Base-by-base conservation (phyloP, 164 flowering plant genomes). In the Dillenia turbinata region DNA sequence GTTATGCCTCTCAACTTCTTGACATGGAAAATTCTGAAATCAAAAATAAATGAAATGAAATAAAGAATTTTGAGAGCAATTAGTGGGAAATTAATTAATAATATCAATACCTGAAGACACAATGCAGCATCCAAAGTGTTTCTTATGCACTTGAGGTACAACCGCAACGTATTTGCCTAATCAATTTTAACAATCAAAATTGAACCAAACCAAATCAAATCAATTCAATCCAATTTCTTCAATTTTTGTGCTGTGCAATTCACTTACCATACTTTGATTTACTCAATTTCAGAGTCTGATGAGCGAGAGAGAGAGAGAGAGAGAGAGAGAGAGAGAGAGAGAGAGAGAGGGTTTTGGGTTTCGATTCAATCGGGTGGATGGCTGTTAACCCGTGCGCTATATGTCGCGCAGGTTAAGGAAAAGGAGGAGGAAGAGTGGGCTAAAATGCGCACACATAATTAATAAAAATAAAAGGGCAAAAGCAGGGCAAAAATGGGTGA, bases 1-100 rank as follows among this genome's bases (percentile, higher is more conserved):
- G 81, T 94, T 94, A 70, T 94, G 98, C 69, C 98, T 87, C 74
- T 91, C 98, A 69, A 94, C 98, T 87, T 94, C 98, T 85, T 94
- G 98, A 76, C 98, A 94, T 62, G 97, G 97, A 62, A 94, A 94
- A 65, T 91, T 94, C 98, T 94, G 84, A 79, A 83, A 74, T 55
- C 51, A 67, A 47, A 52, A 57, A 62, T 10, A 46, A 2, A 47
- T 12, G 53, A 13, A 9, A 49, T n/a, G 13, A 44, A 33, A n/a
- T 4, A 12, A 33, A 54, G 24, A 9, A 9, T 4, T 11, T 1
- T 8, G 10, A 3, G 11, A 16, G 44, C 17, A 16, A 8, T 8
- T 24, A 44, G 16, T 44, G 44, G 9, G 16, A 12, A 13, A 15
- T 19, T 14, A 43, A 9, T 10, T 44, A 26, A 54, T 2, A 16